Evolutionary conservation across 2,329 filamentous ascomycete genomes (phyloP).

Genomic region (Fusarium cicatricum): DNA sequence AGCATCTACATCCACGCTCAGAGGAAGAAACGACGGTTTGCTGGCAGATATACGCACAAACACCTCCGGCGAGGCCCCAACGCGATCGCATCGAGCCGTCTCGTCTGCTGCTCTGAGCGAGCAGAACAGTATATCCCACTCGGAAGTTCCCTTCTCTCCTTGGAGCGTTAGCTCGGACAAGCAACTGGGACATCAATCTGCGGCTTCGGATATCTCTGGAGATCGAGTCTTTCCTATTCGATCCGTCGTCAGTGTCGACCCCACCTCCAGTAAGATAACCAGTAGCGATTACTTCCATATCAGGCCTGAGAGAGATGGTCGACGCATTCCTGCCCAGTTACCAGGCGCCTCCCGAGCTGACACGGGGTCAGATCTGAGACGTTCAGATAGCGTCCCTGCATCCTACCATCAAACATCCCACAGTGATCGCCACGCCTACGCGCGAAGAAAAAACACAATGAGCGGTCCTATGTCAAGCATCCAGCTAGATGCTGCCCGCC

Average conservation of each 20-base stretch:
- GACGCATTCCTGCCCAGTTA: constrained; percentile 43
- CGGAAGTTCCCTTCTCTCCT: constrained; percentile 48
- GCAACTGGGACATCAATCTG: constrained; percentile 46
- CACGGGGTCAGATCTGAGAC: constrained; percentile 39
- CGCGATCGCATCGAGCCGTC: constrained; percentile 16
- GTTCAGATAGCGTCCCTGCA: constrained; percentile 39
- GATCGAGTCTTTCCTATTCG: constrained; percentile 83
- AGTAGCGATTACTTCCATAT: constrained; percentile 52
- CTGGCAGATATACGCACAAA: constrained; percentile 13
- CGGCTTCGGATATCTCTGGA: constrained; percentile 48
- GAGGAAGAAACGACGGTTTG: background rate
- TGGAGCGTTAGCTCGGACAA: constrained; percentile 54
- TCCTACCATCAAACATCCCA: constrained; percentile 31
- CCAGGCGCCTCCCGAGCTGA: constrained; percentile 44
- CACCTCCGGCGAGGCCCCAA: constrained; percentile 10
- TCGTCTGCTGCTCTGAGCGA: constrained; percentile 32
- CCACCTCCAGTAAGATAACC: constrained; percentile 51
- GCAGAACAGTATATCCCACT: constrained; percentile 25
- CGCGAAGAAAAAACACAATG: constrained; percentile 47
- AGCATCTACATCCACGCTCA: constrained; percentile 21
- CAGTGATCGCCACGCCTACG: constrained; percentile 31
- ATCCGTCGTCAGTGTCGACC: constrained; percentile 78
- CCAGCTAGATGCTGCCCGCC: constrained; percentile 54
- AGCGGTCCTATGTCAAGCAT: constrained; percentile 54
- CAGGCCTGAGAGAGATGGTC: constrained; percentile 44